Conservation (phyloP, 768 basidiomycete genomes). For the Tephrocybe sp. region DNA sequence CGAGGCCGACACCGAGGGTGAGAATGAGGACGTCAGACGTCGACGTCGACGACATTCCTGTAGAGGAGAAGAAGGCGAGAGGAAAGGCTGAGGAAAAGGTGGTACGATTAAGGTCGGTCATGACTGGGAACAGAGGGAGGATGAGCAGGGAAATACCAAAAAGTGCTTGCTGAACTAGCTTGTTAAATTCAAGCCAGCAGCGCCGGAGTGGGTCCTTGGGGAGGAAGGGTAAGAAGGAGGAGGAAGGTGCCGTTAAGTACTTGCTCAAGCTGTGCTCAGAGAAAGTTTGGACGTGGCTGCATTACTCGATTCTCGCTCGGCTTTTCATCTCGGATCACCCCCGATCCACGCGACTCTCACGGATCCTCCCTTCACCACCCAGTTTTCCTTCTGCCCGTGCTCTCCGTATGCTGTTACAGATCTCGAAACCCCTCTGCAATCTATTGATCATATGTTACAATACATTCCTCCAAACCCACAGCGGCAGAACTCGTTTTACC, state of each 20-base stretch:
- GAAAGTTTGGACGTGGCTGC: conserved; percentile 18
- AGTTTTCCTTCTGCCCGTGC: neutral
- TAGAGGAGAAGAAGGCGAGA: conserved; percentile 26
- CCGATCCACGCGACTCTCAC: conserved; percentile 17
- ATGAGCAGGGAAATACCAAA: conserved; percentile 23
- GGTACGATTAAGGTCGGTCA: conserved; percentile 37
- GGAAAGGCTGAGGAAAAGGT: conserved; percentile 40
- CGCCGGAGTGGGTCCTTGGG: neutral
- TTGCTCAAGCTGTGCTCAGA: too few species aligned
- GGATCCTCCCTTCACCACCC: conserved; percentile 2
- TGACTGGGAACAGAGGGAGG: conserved; percentile 18
- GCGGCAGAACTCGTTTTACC: neutral
- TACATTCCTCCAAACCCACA: neutral
- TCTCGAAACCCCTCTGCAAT: neutral
- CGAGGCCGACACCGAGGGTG: conserved; percentile 70
- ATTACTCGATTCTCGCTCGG: conserved; percentile 4
- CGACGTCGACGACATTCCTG: conserved; percentile 57
- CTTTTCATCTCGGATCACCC: conserved; percentile 20
- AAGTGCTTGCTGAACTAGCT: conserved; percentile 24
- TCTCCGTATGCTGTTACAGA: conserved; percentile 7
- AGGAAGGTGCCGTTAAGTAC: conserved; percentile 13
- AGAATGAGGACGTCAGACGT: conserved; percentile 76
- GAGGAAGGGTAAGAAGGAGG: conserved; percentile 10
- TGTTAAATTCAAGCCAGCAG: conserved; percentile 21
- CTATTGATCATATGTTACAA: neutral